A percentile compares a stretch with the other conserved stretches of the same genome.
phyloP scores from a whole-genome alignment of 495 filamentous ascomycete species.

The Xylaria longipes region DNA sequence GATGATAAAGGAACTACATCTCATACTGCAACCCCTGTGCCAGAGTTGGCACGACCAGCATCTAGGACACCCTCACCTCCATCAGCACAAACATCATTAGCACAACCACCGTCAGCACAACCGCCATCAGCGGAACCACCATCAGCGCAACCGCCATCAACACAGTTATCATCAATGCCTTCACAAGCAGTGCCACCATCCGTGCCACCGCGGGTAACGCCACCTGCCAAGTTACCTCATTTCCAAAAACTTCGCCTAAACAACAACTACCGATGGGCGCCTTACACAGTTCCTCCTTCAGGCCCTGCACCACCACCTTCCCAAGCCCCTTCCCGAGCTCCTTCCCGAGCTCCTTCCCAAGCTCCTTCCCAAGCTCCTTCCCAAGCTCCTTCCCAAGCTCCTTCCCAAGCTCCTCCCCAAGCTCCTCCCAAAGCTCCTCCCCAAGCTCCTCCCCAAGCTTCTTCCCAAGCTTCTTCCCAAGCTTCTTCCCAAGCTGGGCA shows the following conservation, averaged over 20 bases:
- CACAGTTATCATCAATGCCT: not conserved
- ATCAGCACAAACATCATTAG: not conserved
- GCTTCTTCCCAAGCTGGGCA: not conserved
- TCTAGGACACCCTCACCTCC: constrained; percentile 39
- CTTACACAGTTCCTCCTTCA: not conserved
- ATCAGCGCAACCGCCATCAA: not conserved
- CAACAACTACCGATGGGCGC: not conserved
- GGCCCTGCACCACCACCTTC: not conserved
- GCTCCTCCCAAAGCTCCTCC: too few relatives aligned
- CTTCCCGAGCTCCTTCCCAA: too few relatives aligned
- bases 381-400: too few relatives aligned
- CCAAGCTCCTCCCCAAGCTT: too few relatives aligned
- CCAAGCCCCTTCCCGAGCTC: too few relatives aligned
- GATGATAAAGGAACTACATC: not conserved
- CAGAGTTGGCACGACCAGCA: constrained; percentile 32
- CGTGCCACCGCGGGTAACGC: not conserved
- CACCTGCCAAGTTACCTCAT: not conserved
- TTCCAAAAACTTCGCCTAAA: too few relatives aligned
- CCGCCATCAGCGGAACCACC: not conserved
- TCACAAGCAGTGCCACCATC: not conserved
- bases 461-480: too few relatives aligned
- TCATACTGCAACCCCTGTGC: not conserved
- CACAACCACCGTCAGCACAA: not conserved
- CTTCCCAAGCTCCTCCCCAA: too few relatives aligned
- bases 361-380: too few relatives aligned